Base-by-base conservation (phyloP, 1,139 yeast genomes). In the Blastobotrys illinoisensis region DNA sequence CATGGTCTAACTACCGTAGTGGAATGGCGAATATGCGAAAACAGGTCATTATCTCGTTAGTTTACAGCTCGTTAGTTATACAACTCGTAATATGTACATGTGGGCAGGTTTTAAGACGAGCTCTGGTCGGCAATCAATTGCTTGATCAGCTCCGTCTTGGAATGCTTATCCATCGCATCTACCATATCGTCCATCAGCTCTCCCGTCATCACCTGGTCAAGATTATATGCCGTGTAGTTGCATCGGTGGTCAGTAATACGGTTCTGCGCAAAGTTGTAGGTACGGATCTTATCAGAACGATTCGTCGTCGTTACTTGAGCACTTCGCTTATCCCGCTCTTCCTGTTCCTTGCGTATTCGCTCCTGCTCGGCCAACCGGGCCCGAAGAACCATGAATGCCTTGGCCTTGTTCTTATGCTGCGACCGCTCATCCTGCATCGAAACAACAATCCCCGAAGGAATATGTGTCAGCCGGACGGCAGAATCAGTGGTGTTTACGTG, bases 401-500 rank as follows among this genome's bases (percentile, higher is more conserved):
- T 89, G n/a, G 97, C 97, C 68, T 89, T 90, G 70, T 95, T 95
- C 63, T 85, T 81, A 55, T 95, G 97, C 71, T 93, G 99, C 0
- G 97, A 90, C 59, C 99, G 74, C 66, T 90, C 97, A 67, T 93
- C 97, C 68, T 95, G 99, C 76, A 93, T 95, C 54, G 83, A 78
- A 2, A 93, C 97, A 13, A 83, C 85, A 47, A 89, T 83, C 2
- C 98, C 97, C 0, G 97, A 85, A 1, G 99, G 98, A 18, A 86
- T 76, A 71, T 93, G 99, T 0, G 95, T 90, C 44, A 95, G 74
- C 63, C 99, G 78, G 18, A 93, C 98, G 0, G 99, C 99, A 0
- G 97, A 89, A 68, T 93, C 99, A 0, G 99, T 93, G 18, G 97
- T 93, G 67, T 95, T 93, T 49, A 93, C 99, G 68, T 95, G 99